A percentile compares a stretch with the other conserved stretches of the same genome.
These are phyloP conservation scores for Ophiosphaerella herpotricha DNA, from an alignment of 2,329 filamentous ascomycete genomes.

Conservation along the genomic window DNA sequence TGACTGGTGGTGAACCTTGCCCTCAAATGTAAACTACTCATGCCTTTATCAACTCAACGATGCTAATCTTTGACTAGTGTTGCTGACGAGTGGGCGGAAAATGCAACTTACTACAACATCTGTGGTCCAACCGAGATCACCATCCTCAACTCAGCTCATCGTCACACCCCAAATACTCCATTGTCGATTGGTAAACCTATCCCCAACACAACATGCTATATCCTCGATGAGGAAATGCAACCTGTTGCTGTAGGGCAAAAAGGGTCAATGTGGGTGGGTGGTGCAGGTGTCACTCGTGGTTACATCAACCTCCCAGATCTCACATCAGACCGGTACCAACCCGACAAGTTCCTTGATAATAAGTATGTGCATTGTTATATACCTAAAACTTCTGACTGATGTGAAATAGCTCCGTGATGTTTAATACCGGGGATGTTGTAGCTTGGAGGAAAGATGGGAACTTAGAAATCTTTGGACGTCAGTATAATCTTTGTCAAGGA, in stretches of 20 bases:
- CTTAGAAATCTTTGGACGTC: slow-evolving; percentile 60
- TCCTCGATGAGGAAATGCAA: slow-evolving; percentile 55
- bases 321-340: slow-evolving; percentile 56
- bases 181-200: slow-evolving; percentile 61
- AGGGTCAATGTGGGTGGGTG: slow-evolving; percentile 63
- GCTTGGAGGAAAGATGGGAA: slow-evolving; percentile 59
- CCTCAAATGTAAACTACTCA: slow-evolving; percentile 46
- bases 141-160: slow-evolving; percentile 63
- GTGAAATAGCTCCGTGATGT: slow-evolving; percentile 52
- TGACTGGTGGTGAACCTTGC: slow-evolving; percentile 62
- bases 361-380: slow-evolving; percentile 46
- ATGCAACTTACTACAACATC: slow-evolving; percentile 54
- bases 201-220: slow-evolving; percentile 62
- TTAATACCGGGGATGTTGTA: slow-evolving; percentile 65
- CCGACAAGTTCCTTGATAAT: slow-evolving; percentile 57
- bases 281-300: slow-evolving; percentile 59
- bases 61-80: slow-evolving; percentile 40
- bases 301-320: slow-evolving; percentile 60
- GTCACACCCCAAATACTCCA: slow-evolving; percentile 52
- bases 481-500: too few relatives aligned
- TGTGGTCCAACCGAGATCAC: slow-evolving; percentile 66
- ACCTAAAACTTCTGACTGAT: background rate
- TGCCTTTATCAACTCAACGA: background rate
- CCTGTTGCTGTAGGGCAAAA: slow-evolving; percentile 55
- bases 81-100: slow-evolving; percentile 61